A percentile compares a stretch with the other conserved stretches of the same genome.
Conservation (phyloP, 2,329 filamentous ascomycete genomes). For the Elsinoe fawcettii region DNA sequence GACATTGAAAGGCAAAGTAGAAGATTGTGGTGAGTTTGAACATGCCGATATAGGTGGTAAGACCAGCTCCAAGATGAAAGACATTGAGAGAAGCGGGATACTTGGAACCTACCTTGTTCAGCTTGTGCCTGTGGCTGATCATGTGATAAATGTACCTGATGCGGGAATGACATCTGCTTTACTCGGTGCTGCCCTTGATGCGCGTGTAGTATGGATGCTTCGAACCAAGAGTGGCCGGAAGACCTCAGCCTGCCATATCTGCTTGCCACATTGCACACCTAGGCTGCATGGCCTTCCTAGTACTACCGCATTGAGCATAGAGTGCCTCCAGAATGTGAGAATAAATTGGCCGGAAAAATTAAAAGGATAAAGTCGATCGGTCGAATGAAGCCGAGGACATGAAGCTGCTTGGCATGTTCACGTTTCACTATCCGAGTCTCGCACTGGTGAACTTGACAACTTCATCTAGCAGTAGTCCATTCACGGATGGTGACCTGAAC, state of each 20-base stretch:
- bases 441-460: neutral
- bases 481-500: neutral
- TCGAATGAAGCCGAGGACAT: neutral
- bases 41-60: constrained; percentile 60
- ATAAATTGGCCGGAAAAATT: neutral
- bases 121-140: constrained; percentile 8
- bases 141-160: neutral
- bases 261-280: neutral
- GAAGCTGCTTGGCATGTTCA: neutral
- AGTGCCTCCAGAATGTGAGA: neutral
- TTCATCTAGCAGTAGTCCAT: neutral
- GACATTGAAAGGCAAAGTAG: constrained; percentile 57
- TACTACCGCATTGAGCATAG: neutral
- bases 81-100: constrained; percentile 57
- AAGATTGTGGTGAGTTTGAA: constrained; percentile 66
- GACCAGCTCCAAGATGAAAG: constrained; percentile 64
- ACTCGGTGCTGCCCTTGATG: constrained; percentile 2
- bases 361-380: neutral
- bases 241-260: neutral
- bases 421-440: neutral
- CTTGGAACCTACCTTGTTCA: constrained; percentile 28
- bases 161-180: neutral
- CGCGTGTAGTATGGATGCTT: neutral
- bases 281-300: neutral
- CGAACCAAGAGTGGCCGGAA: neutral